Conservation (phyloP, 2,329 filamentous ascomycete genomes). For the Ramichloridium luteum region DNA sequence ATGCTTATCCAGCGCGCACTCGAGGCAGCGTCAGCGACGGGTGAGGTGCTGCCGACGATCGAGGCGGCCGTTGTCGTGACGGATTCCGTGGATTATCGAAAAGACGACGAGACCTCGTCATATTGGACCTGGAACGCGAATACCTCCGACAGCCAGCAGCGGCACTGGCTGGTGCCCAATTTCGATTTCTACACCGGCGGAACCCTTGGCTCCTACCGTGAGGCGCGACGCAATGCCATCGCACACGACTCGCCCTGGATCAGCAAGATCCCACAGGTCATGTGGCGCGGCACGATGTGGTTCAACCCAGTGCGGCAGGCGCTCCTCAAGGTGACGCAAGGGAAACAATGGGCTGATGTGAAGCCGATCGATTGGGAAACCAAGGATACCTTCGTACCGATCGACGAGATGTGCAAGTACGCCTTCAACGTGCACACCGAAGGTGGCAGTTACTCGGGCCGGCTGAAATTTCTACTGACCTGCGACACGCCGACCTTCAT, state of each 20-base stretch:
- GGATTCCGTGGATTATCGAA: constrained; percentile 9
- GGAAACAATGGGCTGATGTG: constrained; percentile 28
- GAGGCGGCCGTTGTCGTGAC: constrained; percentile 11
- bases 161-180: constrained; percentile 13
- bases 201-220: constrained; percentile 9
- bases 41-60: constrained; percentile 11
- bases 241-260: constrained; percentile 13
- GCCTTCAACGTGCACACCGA: constrained; percentile 20
- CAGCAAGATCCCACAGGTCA: constrained; percentile 19
- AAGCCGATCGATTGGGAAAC: constrained; percentile 17
- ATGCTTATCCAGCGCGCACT: constrained; percentile 11
- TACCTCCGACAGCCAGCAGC: constrained; percentile 9
- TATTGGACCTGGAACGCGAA: constrained; percentile 11
- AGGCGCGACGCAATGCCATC: constrained; percentile 10
- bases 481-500: constrained; percentile 15
- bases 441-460: constrained; percentile 16
- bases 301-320: constrained; percentile 19
- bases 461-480: constrained; percentile 18
- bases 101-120: constrained; percentile 5
- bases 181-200: constrained; percentile 12
- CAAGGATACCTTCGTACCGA: constrained; percentile 13
- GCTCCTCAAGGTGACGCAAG: constrained; percentile 20
- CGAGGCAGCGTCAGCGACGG: constrained; percentile 7
- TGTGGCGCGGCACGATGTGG: constrained; percentile 22
- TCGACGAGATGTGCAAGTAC: constrained; percentile 19